Base-by-base conservation (phyloP, 306 rosid species). In the Malus orientalis region DNA sequence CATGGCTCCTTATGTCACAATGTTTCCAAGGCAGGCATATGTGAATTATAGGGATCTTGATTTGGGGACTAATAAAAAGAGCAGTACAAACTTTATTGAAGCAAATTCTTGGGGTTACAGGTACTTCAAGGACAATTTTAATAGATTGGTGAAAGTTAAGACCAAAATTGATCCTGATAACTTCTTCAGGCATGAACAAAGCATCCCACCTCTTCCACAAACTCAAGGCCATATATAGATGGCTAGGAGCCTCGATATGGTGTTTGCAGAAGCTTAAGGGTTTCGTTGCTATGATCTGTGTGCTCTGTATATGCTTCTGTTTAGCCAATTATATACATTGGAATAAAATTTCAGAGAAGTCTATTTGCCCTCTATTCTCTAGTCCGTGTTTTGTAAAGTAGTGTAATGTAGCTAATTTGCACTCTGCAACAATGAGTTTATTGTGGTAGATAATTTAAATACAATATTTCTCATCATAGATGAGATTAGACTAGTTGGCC, bases 11-110 rank as follows among this genome's bases (percentile, higher is more conserved):
- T 88, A 85, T 67, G 97, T 83, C 0, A 87, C 97, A 1, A 86
- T 73, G 81, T 80, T 76, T 59, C 97, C 97, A 8, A 88, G 97
- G 80, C 84, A 82, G 49, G 91, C 97, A 14, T 92, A 88, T 55
- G 93, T 89, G 87, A 91, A 91, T 62, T 91, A 91, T 29, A 88
- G 93, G 55, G 97, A 91, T 74, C 90, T 91, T 18, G 97, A 89
- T 73, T 64, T 92, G 86, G 97, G 97, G 54, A 70, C 86, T 25
- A 92, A 92, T 81, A 81, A 75, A 80, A 81, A 85, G 82, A 84
- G 79, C 22, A 75, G 84, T 29, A 85, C 88, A 23, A 81, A 78
- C 55, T 84, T 69, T 25, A 76, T 79, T 27, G 68, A 89, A 14
- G 92, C 97, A 5, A 85, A 79, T 60, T 74, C 76, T 49, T 91